phyloP scores from a whole-genome alignment of 1,284 basidiomycete species.

The Naganishia liquefaciens region DNA sequence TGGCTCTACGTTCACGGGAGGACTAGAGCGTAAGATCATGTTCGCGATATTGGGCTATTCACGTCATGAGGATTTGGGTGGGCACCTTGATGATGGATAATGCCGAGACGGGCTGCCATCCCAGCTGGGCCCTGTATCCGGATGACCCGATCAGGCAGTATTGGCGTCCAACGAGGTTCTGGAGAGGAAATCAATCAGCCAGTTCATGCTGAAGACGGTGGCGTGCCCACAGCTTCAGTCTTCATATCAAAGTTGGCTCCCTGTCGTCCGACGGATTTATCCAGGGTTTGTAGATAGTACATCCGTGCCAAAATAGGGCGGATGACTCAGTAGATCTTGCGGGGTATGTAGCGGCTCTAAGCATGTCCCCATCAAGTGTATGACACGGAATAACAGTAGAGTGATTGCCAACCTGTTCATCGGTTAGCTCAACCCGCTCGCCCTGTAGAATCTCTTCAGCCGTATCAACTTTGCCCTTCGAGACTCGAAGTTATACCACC shows the following conservation, averaged over 20 bases:
- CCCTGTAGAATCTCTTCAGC: conserved; percentile 14
- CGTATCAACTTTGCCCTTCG: conserved; percentile 3
- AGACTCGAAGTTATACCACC: neutral
- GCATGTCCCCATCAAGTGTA: neutral
- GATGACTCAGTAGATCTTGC: conserved; percentile 21
- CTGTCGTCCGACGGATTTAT: conserved; percentile 41
- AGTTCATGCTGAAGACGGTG: neutral
- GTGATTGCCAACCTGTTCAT: conserved; percentile 5
- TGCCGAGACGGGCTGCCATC: conserved; percentile 35
- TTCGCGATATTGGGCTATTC: conserved; percentile 23
- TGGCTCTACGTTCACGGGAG: neutral
- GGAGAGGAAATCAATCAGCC: conserved; percentile 19
- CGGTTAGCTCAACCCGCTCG: conserved; percentile 15
- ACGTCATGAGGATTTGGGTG: conserved; percentile 40
- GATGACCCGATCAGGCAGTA: conserved; percentile 32
- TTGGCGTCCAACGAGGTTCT: conserved; percentile 38
- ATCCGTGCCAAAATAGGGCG: conserved; percentile 44
- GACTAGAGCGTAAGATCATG: neutral
- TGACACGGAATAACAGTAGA: neutral
- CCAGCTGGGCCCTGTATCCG: conserved; percentile 36
- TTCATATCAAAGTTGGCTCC: conserved; percentile 23
- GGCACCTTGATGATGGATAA: conserved; percentile 43
- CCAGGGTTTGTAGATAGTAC: conserved; percentile 47
- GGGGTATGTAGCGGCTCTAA: conserved; percentile 17
- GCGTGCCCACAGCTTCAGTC: conserved; percentile 7